Evolutionary conservation across 176 grass and related monocot species (phyloP), one percentile per base, ranked within the genome.

Genomic region (Raddia distichophylla): DNA sequence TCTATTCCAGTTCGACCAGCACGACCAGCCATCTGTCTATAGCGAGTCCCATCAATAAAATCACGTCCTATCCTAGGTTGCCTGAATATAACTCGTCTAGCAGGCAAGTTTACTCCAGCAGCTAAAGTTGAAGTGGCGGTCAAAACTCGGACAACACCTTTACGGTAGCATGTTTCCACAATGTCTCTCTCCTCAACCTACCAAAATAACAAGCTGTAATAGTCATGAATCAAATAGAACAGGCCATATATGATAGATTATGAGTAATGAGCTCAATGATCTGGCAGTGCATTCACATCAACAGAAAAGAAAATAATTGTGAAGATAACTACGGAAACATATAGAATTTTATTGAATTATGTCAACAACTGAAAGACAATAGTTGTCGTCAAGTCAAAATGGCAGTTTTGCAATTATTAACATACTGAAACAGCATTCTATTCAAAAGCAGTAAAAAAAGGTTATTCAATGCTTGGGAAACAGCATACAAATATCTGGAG

Each of bases 1-100:
- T 98, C 95, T 71, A 98, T 98, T 75, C 95, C 95, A 92, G 95
- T 94, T 89, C 95, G 88, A 82, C 95, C 95, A 78, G 95, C 92
- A 55, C 95, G 92, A 78, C 95, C 95, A 93, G 95, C 69, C 95
- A 98, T 98, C 71, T 98, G 95, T 83, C 88, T 98, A 76, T 98
- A 98, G 53, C 92, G 90, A 82, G 90, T 98, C 47, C 95, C 95
- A 91, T 98, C 95, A 81, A 98, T 94, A 78, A 94, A 94, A 87
- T 98, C 95, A 75, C 90, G 90, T 35, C 92, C 95, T 78, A 98
- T 81, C 80, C 84, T 90, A 54, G 95, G 92, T 32, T 98, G 95
- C 88, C 95, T 87, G 75, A 98, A 94, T 91, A 98, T 98, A 75
- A 98, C 92, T 78, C 95, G 86, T 75, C 95, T 93, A 69, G 95